Evolutionary conservation across 1,284 basidiomycete species (phyloP).

Genomic region (Ganoderma sinense): DNA sequence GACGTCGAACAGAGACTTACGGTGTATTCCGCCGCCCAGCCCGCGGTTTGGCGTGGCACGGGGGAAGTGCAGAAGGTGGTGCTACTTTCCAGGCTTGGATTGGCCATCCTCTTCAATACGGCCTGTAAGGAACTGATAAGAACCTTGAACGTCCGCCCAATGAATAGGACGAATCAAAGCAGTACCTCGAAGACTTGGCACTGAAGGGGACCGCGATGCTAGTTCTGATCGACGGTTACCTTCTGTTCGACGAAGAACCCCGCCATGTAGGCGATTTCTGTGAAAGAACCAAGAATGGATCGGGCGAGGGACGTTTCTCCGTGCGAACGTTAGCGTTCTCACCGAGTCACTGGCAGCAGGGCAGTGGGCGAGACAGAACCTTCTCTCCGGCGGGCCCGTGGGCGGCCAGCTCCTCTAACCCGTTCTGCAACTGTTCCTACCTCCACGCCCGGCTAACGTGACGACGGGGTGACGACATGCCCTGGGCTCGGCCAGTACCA

Average conservation of each 20-base stretch:
- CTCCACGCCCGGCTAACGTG: constrained; percentile 64
- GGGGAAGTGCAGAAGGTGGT: constrained; percentile 88
- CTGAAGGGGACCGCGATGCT: constrained; percentile 74
- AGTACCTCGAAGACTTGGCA: constrained; percentile 73
- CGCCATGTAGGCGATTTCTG: constrained; percentile 68
- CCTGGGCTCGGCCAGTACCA: constrained; percentile 81
- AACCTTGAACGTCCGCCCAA: background rate
- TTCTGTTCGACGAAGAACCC: constrained; percentile 78
- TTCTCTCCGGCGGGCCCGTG: background rate
- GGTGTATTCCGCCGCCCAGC: constrained; percentile 75
- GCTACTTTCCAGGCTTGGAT: constrained; percentile 65
- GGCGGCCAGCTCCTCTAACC: constrained; percentile 46
- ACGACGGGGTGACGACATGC: constrained; percentile 66
- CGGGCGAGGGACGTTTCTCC: constrained; percentile 65
- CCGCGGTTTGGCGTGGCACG: too few relatives aligned
- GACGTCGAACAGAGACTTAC: constrained; percentile 89
- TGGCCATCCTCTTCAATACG: constrained; percentile 73
- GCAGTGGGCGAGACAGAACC: background rate
- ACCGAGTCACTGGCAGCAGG: background rate
- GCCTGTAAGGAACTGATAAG: constrained; percentile 67
- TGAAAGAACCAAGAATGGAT: constrained; percentile 79
- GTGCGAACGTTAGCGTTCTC: background rate
- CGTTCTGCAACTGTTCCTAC: constrained; percentile 63
- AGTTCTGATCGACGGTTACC: constrained; percentile 61
- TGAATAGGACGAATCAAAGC: constrained; percentile 56